Evolutionary conservation across 371 early-diverging fungal species (phyloP).

Genomic region (Rhizopus delemar): DNA sequence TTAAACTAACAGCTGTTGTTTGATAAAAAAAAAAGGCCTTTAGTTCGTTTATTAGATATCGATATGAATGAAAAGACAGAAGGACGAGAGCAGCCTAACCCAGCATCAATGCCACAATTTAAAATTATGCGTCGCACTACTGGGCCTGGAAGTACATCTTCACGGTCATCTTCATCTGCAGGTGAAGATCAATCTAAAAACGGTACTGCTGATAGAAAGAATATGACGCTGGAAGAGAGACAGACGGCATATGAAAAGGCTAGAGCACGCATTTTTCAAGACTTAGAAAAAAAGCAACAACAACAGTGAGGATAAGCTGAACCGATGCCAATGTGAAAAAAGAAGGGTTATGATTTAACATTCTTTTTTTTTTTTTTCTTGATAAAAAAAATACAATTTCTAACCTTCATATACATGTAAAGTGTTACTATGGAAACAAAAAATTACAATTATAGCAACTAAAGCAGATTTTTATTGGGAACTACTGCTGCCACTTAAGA

Average conservation of each 20-base stretch:
- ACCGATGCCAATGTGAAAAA: too few species aligned
- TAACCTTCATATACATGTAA: too few species aligned
- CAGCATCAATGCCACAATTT: conserved; percentile 30
- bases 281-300: conserved; percentile 31
- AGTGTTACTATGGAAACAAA: neutral
- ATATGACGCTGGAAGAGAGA: conserved; percentile 68
- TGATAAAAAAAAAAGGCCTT: conserved; percentile 26
- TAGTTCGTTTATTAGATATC: conserved; percentile 53
- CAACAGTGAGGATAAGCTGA: neutral
- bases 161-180: conserved; percentile 3
- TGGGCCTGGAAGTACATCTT: conserved; percentile 18
- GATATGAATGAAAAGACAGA: conserved; percentile 4
- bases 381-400: too few species aligned
- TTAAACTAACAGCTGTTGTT: conserved; percentile 8
- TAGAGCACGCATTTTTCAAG: conserved; percentile 74
- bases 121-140: conserved; percentile 54
- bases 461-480: too few species aligned
- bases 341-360: too few species aligned
- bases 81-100: neutral
- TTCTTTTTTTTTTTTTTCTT: too few species aligned
- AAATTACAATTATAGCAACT: neutral
- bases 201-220: conserved; percentile 38
- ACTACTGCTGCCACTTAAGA: too few species aligned
- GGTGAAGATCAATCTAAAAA: conserved; percentile 16
- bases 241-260: conserved; percentile 76